A percentile compares a stretch with the other conserved stretches of the same genome.
Evolutionary conservation across 2,329 filamentous ascomycete species (phyloP).

Genomic region (Beauveria caledonica): DNA sequence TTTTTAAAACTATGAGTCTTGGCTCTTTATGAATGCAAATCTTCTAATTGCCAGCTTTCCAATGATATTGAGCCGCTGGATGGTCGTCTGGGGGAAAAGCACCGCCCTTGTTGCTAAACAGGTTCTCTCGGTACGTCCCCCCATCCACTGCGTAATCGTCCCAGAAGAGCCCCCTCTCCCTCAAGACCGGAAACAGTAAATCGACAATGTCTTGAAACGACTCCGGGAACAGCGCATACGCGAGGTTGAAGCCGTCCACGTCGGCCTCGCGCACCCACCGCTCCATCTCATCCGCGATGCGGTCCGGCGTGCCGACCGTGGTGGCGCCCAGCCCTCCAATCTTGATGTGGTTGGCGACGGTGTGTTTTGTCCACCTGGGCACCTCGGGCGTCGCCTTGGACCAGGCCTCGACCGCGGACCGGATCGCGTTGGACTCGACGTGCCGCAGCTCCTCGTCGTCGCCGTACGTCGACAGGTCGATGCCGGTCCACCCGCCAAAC

Average conservation of each 20-base stretch:
- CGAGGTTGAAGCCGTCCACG: slow-evolving; percentile 48
- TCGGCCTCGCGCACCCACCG: slow-evolving; percentile 42
- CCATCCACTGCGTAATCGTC: slow-evolving; percentile 35
- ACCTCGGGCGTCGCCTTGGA: slow-evolving; percentile 28
- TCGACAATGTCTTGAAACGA: slow-evolving; percentile 61
- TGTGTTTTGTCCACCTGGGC: slow-evolving; percentile 28
- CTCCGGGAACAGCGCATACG: slow-evolving; percentile 37
- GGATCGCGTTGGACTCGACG: slow-evolving; percentile 54
- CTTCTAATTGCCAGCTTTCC: slow-evolving; percentile 26
- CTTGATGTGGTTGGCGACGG: slow-evolving; percentile 25
- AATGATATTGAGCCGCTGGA: slow-evolving; percentile 31
- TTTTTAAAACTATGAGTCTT: too few relatives aligned
- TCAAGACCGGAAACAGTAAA: slow-evolving; percentile 54
- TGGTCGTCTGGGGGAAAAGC: slow-evolving; percentile 29
- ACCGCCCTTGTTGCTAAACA: slow-evolving; percentile 28
- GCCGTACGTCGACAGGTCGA: slow-evolving; percentile 50
- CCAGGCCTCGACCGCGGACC: slow-evolving; percentile 41
- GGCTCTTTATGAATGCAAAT: too few relatives aligned
- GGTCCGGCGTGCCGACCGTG: slow-evolving; percentile 22
- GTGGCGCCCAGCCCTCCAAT: slow-evolving; percentile 24
- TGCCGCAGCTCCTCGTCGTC: slow-evolving; percentile 56
- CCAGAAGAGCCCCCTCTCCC: slow-evolving; percentile 48
- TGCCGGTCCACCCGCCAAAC: slow-evolving; percentile 61
- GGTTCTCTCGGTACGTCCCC: slow-evolving; percentile 36
- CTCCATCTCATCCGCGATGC: slow-evolving; percentile 26